A percentile compares a stretch with the other conserved stretches of the same genome.
phyloP scores from a whole-genome alignment of 306 rosid species.

The Quercus variabilis region DNA sequence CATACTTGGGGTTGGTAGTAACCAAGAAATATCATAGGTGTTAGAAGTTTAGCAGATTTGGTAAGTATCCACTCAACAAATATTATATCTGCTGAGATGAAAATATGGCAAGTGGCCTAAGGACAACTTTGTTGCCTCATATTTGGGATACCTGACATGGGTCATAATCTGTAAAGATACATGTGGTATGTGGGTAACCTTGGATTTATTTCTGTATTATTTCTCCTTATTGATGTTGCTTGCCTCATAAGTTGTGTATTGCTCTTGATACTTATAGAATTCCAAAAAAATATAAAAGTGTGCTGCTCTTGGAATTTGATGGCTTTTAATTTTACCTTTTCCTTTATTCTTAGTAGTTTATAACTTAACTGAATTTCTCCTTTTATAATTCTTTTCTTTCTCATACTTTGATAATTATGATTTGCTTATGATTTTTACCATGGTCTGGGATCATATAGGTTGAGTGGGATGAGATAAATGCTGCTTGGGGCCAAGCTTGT shows the following conservation, averaged over 20 bases:
- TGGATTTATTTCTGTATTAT: not conserved
- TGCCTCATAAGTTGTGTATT: constrained; percentile 5
- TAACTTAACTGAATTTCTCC: not conserved
- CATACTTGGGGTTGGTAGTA: not conserved
- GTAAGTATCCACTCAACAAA: not conserved
- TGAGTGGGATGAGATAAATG: constrained; percentile 99
- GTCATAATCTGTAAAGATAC: not conserved
- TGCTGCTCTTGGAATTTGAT: not conserved
- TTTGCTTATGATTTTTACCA: constrained; percentile 24
- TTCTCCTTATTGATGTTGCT: not conserved
- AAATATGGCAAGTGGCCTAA: not conserved
- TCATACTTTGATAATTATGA: constrained; percentile 14
- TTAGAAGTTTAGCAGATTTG: not conserved
- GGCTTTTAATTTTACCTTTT: not conserved
- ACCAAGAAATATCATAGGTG: not conserved
- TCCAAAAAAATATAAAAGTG: not conserved
- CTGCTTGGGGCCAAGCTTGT: constrained; percentile 99
- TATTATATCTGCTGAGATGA: not conserved
- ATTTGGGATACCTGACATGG: not conserved
- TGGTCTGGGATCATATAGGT: constrained; percentile 49
- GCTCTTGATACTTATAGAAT: not conserved
- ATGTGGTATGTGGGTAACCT: not conserved
- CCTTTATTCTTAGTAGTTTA: not conserved
- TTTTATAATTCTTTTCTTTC: not conserved
- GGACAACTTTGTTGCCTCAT: not conserved